These are phyloP conservation scores for Verbascum thapsus DNA, from an alignment of 257 asterid species.

Conservation along the genomic window DNA sequence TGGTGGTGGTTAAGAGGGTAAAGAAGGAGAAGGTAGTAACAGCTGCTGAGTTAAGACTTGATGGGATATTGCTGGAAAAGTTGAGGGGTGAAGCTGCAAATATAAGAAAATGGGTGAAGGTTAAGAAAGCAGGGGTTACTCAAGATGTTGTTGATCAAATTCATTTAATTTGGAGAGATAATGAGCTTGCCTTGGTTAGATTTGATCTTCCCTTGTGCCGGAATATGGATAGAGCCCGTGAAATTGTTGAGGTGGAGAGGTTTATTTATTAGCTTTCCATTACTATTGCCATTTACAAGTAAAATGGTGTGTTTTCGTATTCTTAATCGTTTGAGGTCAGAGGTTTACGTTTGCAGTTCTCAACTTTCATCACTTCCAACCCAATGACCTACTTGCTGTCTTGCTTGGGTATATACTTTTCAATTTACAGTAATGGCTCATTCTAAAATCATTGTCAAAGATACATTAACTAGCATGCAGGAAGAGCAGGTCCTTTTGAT, in stretches of 20 bases:
- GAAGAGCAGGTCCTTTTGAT: no score
- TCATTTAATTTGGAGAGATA: slow-evolving; percentile 57
- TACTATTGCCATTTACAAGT: background rate
- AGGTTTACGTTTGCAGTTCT: no score
- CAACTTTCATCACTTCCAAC: no score
- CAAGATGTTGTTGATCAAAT: slow-evolving; percentile 73
- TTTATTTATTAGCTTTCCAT: slow-evolving; percentile 28
- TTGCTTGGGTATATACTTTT: no score
- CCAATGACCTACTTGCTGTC: no score
- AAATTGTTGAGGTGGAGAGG: slow-evolving; percentile 71
- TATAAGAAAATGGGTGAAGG: slow-evolving; percentile 82
- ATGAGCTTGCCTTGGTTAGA: slow-evolving; percentile 88
- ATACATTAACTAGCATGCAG: no score
- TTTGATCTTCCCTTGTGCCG: slow-evolving; percentile 81
- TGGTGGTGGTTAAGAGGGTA: slow-evolving; percentile 43
- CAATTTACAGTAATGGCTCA: background rate
- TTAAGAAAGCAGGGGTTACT: slow-evolving; percentile 90
- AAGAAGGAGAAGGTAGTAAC: slow-evolving; percentile 47
- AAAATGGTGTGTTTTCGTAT: background rate
- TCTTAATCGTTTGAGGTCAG: no score
- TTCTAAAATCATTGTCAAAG: background rate
- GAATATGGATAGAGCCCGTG: slow-evolving; percentile 82
- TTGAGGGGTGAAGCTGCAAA: slow-evolving; percentile 66
- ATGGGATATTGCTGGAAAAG: slow-evolving; percentile 61
- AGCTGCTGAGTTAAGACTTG: slow-evolving; percentile 65